Evolutionary conservation across 805 yeast genomes (phyloP).

Genomic region (Wickerhamomyces strasburgensis): DNA sequence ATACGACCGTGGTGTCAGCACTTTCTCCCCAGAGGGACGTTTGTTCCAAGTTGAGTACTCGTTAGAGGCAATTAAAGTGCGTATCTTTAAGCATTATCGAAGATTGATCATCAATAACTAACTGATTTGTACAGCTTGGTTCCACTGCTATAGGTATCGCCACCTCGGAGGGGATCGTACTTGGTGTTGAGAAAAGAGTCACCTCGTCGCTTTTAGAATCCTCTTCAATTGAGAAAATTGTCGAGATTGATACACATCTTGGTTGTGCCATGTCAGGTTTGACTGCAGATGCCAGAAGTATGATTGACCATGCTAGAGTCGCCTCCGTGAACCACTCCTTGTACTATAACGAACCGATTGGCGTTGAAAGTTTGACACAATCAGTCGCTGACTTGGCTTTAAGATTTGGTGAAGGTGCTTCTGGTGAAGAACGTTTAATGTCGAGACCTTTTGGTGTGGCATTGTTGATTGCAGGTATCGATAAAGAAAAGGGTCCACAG

Average conservation of each 20-base stretch:
- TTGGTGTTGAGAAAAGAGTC: conserved; percentile 96
- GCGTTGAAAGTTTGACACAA: conserved; percentile 91
- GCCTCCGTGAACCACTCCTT: conserved; percentile 81
- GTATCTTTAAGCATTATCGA: conserved; percentile 16
- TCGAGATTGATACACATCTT: conserved; percentile 88
- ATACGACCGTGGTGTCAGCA: conserved; percentile 97
- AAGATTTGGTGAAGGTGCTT: conserved; percentile 95
- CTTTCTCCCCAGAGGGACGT: conserved; percentile 98
- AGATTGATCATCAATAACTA: conserved; percentile 3
- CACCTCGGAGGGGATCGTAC: conserved; percentile 91
- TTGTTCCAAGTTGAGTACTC: conserved; percentile 97
- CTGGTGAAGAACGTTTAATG: conserved; percentile 88
- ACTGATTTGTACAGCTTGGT: conserved; percentile 49
- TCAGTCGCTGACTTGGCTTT: conserved; percentile 95
- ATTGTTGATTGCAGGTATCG: conserved; percentile 88
- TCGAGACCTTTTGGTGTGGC: conserved; percentile 99
- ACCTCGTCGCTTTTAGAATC: conserved; percentile 89
- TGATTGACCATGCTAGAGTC: conserved; percentile 98
- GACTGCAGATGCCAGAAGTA: conserved; percentile 97
- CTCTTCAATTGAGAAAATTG: conserved; percentile 90
- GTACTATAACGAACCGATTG: conserved; percentile 87
- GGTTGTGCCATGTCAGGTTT: conserved; percentile 99
- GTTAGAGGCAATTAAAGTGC: conserved; percentile 86
- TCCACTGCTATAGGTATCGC: conserved; percentile 97
- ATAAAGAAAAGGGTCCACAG: conserved; percentile 91